phyloP scores from a whole-genome alignment of 306 rosid genomes.

The Lathyrus sativus region DNA sequence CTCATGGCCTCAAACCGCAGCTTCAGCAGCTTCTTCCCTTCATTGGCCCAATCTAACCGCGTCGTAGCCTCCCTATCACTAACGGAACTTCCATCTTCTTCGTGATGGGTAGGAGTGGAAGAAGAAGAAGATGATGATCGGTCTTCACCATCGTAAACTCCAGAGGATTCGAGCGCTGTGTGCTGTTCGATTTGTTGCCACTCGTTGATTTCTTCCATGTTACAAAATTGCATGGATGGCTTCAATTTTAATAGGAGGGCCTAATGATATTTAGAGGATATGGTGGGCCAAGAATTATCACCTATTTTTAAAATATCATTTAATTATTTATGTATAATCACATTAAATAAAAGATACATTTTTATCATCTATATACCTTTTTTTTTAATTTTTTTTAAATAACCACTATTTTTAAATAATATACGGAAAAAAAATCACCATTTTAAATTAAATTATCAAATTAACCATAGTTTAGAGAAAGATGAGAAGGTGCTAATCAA shows the following conservation, averaged over 20 bases:
- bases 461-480: too few species aligned
- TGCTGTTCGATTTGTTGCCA: slow-evolving; percentile 48
- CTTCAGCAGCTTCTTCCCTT: slow-evolving; percentile 44
- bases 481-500: too few species aligned
- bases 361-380: too few species aligned
- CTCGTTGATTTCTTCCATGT: slow-evolving; percentile 43
- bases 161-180: slow-evolving; percentile 14
- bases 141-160: background rate
- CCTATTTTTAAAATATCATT: too few species aligned
- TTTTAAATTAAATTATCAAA: too few species aligned
- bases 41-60: slow-evolving; percentile 31
- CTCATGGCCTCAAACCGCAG: slow-evolving; percentile 41
- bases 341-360: too few species aligned
- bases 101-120: background rate
- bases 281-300: slow-evolving; percentile 35
- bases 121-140: slow-evolving; percentile 28
- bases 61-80: background rate
- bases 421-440: too few species aligned
- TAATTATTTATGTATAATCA: too few species aligned
- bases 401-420: too few species aligned
- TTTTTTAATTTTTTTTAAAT: too few species aligned
- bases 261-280: slow-evolving; percentile 38
- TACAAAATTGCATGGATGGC: background rate
- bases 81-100: slow-evolving; percentile 22
- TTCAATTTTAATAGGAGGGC: background rate